These are phyloP conservation scores for Backusella luteola DNA, from an alignment of 192 early-diverging fungal species.

Conservation along the genomic window DNA sequence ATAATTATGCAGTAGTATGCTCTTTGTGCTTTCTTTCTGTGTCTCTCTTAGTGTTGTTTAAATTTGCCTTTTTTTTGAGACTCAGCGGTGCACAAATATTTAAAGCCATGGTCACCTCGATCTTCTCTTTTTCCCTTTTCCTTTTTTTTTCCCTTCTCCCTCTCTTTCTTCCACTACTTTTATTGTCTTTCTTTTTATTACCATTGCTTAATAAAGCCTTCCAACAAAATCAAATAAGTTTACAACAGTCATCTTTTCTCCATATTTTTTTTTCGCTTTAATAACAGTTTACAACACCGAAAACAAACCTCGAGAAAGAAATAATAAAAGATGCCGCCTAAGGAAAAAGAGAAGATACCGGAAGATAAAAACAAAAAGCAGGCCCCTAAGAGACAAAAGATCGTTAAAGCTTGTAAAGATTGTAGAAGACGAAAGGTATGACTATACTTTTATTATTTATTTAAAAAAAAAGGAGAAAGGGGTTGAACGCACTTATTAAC, in stretches of 20 bases:
- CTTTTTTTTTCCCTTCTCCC: background rate
- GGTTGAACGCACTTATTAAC: background rate
- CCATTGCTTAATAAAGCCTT: background rate
- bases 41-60: background rate
- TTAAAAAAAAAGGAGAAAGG: conserved; percentile 4
- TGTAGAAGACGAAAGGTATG: conserved; percentile 17
- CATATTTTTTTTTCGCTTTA: background rate
- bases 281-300: conserved; percentile 6
- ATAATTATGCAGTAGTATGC: background rate
- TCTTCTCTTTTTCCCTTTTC: background rate
- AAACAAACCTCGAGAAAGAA: conserved; percentile 1
- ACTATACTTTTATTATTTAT: background rate
- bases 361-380: conserved; percentile 8
- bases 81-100: conserved; percentile 4
- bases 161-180: background rate
- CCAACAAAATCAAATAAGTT: background rate
- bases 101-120: conserved; percentile 14
- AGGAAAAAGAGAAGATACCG: background rate
- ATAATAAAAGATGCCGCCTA: conserved; percentile 9
- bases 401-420: conserved; percentile 17
- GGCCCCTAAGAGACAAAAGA: conserved; percentile 10
- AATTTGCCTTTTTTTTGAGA: background rate
- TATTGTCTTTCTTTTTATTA: background rate
- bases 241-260: background rate
- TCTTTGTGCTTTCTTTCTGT: background rate